phyloP scores from a whole-genome alignment of 352 stramenopile species.

The Lagenidium giganteum region DNA sequence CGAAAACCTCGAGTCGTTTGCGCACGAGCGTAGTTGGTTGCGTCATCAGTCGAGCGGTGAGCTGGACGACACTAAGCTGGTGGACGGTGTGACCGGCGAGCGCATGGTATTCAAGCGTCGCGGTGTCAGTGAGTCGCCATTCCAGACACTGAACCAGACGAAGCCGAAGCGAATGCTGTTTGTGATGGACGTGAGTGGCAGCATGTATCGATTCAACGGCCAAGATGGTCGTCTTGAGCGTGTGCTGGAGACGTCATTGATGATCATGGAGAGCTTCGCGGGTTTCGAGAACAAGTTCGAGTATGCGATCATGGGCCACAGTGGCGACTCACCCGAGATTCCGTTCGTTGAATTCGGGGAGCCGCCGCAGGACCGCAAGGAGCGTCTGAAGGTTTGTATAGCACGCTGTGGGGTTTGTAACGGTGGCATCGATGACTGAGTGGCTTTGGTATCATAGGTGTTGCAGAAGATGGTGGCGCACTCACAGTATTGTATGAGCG shows the following conservation, averaged over 20 bases:
- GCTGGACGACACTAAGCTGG: slow-evolving; percentile 93
- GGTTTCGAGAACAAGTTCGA: slow-evolving; percentile 88
- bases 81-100: slow-evolving; percentile 91
- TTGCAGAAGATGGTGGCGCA: slow-evolving; percentile 94
- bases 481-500: slow-evolving; percentile 91
- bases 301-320: slow-evolving; percentile 92
- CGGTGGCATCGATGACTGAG: too few species aligned
- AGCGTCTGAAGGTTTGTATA: slow-evolving; percentile 86
- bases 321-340: slow-evolving; percentile 83
- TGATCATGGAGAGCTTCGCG: slow-evolving; percentile 96
- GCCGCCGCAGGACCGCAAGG: slow-evolving; percentile 81
- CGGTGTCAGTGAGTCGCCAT: slow-evolving; percentile 56
- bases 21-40: slow-evolving; percentile 90
- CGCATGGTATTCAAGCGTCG: slow-evolving; percentile 92
- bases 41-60: slow-evolving; percentile 92
- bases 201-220: slow-evolving; percentile 93
- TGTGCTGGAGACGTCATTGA: slow-evolving; percentile 90
- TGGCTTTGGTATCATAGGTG: too few species aligned
- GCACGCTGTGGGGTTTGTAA: too few species aligned
- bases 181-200: slow-evolving; percentile 93
- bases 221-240: slow-evolving; percentile 89
- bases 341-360: slow-evolving; percentile 89
- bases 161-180: slow-evolving; percentile 87
- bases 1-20: slow-evolving; percentile 74
- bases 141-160: slow-evolving; percentile 23